These are phyloP conservation scores for Paraconiothyrium brasiliense DNA, from an alignment of 2,329 filamentous ascomycete genomes.

Conservation along the genomic window DNA sequence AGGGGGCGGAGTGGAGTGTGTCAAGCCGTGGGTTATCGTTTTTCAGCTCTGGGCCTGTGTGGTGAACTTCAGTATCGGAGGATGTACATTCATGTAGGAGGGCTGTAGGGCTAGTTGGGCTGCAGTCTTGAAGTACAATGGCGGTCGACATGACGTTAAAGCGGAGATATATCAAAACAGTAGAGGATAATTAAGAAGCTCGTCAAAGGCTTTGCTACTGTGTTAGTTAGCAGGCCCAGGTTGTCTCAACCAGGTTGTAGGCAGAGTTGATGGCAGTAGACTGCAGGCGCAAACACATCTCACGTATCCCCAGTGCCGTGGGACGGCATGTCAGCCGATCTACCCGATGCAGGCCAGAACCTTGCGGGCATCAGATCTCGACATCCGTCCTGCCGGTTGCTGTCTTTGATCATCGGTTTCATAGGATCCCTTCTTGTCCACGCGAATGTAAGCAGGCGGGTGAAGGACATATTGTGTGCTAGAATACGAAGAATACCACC, in stretches of 20 bases:
- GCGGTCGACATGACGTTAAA: conserved; percentile 30
- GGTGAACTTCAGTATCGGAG: not conserved
- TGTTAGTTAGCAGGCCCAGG: not conserved
- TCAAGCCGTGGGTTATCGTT: no score
- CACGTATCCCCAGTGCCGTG: conserved; percentile 2
- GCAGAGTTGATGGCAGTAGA: not conserved
- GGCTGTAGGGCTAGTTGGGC: conserved; percentile 20
- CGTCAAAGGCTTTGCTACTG: no score
- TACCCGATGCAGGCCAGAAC: not conserved
- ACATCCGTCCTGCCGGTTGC: not conserved
- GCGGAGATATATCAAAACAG: not conserved
- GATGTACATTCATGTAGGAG: conserved; percentile 20
- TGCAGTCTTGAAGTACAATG: conserved; percentile 30
- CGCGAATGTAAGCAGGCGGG: not conserved
- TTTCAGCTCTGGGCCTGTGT: no score
- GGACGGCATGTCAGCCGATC: not conserved
- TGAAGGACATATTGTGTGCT: not conserved
- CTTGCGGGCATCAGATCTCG: conserved; percentile 7
- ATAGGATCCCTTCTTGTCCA: not conserved
- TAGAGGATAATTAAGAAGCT: no score
- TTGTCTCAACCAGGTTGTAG: not conserved
- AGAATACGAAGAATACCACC: not conserved
- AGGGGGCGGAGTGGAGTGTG: no score
- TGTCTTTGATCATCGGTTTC: not conserved
- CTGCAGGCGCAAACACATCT: not conserved